A percentile compares a stretch with the other conserved stretches of the same genome.
Evolutionary conservation across 2,329 filamentous ascomycete species (phyloP).

Genomic region (Talaromyces piceae): DNA sequence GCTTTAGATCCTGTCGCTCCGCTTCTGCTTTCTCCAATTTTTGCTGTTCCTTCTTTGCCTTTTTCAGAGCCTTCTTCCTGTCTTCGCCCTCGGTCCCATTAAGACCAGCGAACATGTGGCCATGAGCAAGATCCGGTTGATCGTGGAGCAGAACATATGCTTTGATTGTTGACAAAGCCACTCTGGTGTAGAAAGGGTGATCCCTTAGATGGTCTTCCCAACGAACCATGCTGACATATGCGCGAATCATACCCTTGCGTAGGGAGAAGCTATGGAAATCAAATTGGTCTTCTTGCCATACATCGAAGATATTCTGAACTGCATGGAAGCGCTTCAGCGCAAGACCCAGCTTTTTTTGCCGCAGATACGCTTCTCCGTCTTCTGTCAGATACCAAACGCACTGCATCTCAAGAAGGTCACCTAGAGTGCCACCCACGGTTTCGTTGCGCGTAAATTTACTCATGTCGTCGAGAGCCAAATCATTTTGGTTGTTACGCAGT

Average conservation of each 20-base stretch:
- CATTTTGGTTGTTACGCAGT: constrained; percentile 83
- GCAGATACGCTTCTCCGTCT: constrained; percentile 81
- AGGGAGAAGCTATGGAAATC: constrained; percentile 98
- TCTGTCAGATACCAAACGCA: constrained; percentile 96
- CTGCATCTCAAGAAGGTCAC: constrained; percentile 95
- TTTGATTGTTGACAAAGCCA: constrained; percentile 71
- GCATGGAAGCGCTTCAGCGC: constrained; percentile 88
- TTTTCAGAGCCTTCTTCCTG: constrained; percentile 81
- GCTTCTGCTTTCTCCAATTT: constrained; percentile 70
- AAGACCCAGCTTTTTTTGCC: constrained; percentile 72
- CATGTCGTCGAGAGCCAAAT: constrained; percentile 78
- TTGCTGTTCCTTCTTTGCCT: constrained; percentile 74
- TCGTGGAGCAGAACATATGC: constrained; percentile 76
- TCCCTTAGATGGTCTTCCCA: constrained; percentile 91
- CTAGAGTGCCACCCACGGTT: constrained; percentile 75
- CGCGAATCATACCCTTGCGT: constrained; percentile 90
- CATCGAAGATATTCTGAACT: constrained; percentile 86
- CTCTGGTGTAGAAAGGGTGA: constrained; percentile 85
- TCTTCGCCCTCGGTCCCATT: constrained; percentile 51
- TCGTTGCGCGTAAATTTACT: constrained; percentile 92
- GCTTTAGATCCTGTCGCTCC: constrained; percentile 78
- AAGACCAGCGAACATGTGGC: constrained; percentile 49
- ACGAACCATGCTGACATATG: constrained; percentile 91
- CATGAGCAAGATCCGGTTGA: constrained; percentile 59
- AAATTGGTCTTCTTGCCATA: constrained; percentile 97